Base-by-base conservation (phyloP, 257 asterid species). In the Nemophila menziesii region DNA sequence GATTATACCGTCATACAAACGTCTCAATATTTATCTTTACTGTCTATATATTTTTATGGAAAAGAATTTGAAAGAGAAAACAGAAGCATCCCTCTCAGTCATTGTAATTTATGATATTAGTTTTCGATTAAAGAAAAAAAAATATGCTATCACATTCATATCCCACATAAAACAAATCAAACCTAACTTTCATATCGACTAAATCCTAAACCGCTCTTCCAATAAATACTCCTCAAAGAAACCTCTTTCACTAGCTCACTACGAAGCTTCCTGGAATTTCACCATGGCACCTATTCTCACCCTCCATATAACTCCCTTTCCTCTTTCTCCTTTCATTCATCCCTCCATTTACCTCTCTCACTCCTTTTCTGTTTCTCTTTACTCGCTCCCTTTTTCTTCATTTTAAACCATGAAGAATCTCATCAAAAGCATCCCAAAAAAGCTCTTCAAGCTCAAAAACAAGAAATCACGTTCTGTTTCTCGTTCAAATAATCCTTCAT, bases 241-340 rank as follows among this genome's bases (percentile, higher is more conserved):
- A 29, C 45, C 21, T 43, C 20, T 1, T 24, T n/a, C 33, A 22
- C 38, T 60, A 65, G 67, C 77, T 57, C 61, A 12, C 50, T 43
- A 68, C 11, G 93, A 78, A 82, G 34, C 64, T 78, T 78, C 92
- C 33, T 42, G 55, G 86, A 78, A 82, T 68, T 66, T 78, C 67
- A 64, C 73, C 43, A 56, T 65, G 71, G 57, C 57, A 20, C 49
- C 36, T 13, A 2, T 13, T 29, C 36, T 29, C 5, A 7, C 36
- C 36, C 36, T 29, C 36, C 36, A 29, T 29, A 7, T 29, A 12
- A 5, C 52, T 20, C 46, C 22, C 55, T 5, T 43, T 43, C 33
- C 51, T 46, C 46, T 59, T 37, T 42, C 56, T 1, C 24, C 15
- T 19, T 2, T 46, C 52, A 16, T 20, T 12, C 47, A 9, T 44